Conservation (phyloP, 1,284 basidiomycete species). For the Ceratobasidium theobromae region DNA sequence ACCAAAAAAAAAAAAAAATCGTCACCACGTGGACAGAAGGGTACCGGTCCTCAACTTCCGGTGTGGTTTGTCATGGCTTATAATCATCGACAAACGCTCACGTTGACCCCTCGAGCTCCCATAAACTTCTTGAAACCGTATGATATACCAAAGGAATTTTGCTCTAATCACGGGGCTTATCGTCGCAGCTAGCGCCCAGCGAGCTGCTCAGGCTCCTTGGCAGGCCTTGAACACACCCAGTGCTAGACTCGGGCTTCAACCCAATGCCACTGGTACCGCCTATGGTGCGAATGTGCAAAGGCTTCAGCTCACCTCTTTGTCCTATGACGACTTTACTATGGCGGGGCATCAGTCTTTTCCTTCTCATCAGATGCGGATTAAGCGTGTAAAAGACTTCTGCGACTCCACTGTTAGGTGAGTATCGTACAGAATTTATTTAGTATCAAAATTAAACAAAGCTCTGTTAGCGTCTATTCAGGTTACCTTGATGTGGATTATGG, state of each 20-base stretch:
- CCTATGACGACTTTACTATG: slow-evolving; percentile 9
- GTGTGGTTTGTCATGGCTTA: too few relatives aligned
- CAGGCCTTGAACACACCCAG: background rate
- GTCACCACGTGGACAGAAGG: too few relatives aligned
- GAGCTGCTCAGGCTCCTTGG: background rate
- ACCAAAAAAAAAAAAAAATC: too few relatives aligned
- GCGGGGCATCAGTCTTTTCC: slow-evolving; percentile 18
- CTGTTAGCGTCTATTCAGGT: slow-evolving; percentile 54
- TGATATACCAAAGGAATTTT: background rate
- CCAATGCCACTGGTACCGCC: slow-evolving; percentile 1
- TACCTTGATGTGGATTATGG: slow-evolving; percentile 69
- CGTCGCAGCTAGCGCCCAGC: background rate
- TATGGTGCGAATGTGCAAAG: slow-evolving; percentile 9
- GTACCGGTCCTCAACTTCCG: background rate
- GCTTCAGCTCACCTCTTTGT: slow-evolving; percentile 6
- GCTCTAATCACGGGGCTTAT: background rate
- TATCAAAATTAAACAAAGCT: background rate
- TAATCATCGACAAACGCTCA: too few relatives aligned
- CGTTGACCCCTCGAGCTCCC: too few relatives aligned
- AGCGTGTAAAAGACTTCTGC: slow-evolving; percentile 22
- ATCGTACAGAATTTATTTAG: background rate
- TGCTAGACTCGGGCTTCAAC: background rate
- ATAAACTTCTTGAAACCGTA: background rate
- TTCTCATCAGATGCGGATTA: slow-evolving; percentile 9
- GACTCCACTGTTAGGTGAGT: slow-evolving; percentile 24